Base-by-base conservation (phyloP, 1,284 basidiomycete genomes). In the Takashimella tepidaria region DNA sequence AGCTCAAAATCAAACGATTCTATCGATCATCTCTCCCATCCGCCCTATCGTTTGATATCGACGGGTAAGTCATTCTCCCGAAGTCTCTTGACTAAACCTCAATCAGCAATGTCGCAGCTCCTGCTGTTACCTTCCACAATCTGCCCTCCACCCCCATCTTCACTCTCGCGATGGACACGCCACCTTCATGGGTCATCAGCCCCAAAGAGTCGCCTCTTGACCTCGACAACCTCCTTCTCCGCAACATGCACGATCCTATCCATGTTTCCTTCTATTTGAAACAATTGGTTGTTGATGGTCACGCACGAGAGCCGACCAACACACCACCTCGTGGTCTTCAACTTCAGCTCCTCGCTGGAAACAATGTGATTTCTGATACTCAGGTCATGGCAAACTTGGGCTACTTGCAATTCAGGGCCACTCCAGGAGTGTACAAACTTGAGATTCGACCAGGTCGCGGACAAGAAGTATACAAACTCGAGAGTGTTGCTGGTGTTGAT, bases 391-490 rank as follows among this genome's bases (percentile, higher is more conserved):
- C 89, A 4, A 98, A 98, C 69, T 78, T 98, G 8, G 96, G 95
- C 3, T 98, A 98, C 74, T 80, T 97, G 58, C 96, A 98, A 73
- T 92, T 98, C 79, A 92, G 91, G 68, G 88, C 89, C 2, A 86
- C 82, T 47, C 95, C 95, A 0, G 95, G 95, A 2, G 83, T 89
- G 0, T 96, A 89, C 78, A 78, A 80, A 47, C 79, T 98, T 1
- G 83, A 85, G 51, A 92, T 98, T 52, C 82, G 93, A 3, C 80
- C 84, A 11, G 92, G 92, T 0, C 79, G 86, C 4, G 91, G 91
- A 3, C 79, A 81, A 41, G 85, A 92, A 27, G 83, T 98, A 20
- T 98, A 85, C 73, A 77, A 80, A 57, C 80, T 97, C 64, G 85
- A 88, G 66, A 92, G 88, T 70, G 86, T 86, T 1, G 89, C 88